Evolutionary conservation across 2,329 filamentous ascomycete genomes (phyloP), one percentile per base, ranked within the genome.

Genomic region (Plenodomus lindquistii): DNA sequence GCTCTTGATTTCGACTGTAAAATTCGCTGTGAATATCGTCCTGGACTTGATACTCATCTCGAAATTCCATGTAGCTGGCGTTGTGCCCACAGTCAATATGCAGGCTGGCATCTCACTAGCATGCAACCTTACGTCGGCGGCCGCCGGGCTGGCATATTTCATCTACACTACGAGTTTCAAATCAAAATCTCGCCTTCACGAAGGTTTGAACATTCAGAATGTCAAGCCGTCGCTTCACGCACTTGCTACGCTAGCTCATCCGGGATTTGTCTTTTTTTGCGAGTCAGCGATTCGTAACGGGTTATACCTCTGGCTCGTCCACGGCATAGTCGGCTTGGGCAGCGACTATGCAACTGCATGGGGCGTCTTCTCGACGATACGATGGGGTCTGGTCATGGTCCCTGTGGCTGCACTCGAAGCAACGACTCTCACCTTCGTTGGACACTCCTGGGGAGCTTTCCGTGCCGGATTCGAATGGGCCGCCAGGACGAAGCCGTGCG

Each of bases 321-420:
- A 74, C 43, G 82, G 79, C 4, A 86, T 91, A 16, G 79, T 90
- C 0, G 72, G 79, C 0, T 75, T 90, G 49, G 85, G 86, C 0
- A 70, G 74, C 0, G 79, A 82, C 6, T 90, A 90, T 65, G 83
- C 85, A 0, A 89, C 86, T 0, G 85, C 86, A 0, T 91, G 86
- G 86, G 84, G 85, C 1, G 76, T 89, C 9, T 91, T 91, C 73
- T 87, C 81, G 46, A 89, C 85, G 0, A 89, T 90, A 36, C 79
- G 86, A 13, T 89, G 86, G 86, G 87, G 86, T 0, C 73, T 90
- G 1, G 74, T 90, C 22, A 91, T 90, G 86, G 85, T 89, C 0
- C 86, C 86, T 0, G 84, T 90, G 0, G 80, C 84, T 51, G 79
- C 85, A 0, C 73, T 89, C 0, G 85, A 91, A 66, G 82, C 82